A percentile compares a stretch with the other conserved stretches of the same genome.
Evolutionary conservation across 2,329 filamentous ascomycete genomes (phyloP).

Genomic region (Claviceps capensis): DNA sequence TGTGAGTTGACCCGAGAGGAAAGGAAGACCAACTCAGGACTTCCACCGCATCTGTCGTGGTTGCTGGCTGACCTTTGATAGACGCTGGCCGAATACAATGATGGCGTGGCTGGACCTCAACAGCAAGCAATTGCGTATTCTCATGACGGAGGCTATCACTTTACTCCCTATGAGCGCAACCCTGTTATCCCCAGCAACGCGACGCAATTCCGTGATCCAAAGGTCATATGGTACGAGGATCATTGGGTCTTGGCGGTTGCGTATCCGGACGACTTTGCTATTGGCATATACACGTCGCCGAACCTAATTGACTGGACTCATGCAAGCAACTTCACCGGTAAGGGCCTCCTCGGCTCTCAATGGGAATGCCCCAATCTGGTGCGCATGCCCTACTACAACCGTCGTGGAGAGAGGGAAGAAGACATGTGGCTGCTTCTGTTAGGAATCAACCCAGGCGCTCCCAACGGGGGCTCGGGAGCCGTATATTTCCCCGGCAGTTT

Average conservation of each 20-base stretch:
- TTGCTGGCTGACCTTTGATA: constrained; percentile 3
- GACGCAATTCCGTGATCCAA: constrained; percentile 50
- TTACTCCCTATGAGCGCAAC: constrained; percentile 44
- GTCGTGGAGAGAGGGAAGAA: constrained; percentile 16
- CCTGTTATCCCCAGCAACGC: constrained; percentile 43
- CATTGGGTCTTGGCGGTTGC: constrained; percentile 46
- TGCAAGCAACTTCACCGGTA: constrained; percentile 37
- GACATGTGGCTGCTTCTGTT: constrained; percentile 31
- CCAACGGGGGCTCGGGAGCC: constrained; percentile 38
- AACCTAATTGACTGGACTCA: constrained; percentile 44
- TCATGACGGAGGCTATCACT: constrained; percentile 46
- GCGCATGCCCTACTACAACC: constrained; percentile 31
- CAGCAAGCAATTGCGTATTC: constrained; percentile 50
- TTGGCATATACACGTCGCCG: constrained; percentile 48
- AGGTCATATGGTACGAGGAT: constrained; percentile 44
- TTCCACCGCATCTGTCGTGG: constrained; percentile 3
- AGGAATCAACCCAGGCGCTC: constrained; percentile 43
- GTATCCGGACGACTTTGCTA: constrained; percentile 35
- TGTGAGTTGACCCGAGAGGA: constrained; percentile 8
- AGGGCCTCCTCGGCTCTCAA: constrained; percentile 38
- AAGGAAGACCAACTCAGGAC: too few relatives aligned
- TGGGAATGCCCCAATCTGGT: constrained; percentile 54
- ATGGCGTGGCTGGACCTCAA: constrained; percentile 17
- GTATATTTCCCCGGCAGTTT: constrained; percentile 46
- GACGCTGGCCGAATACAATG: constrained; percentile 11